Base-by-base conservation (phyloP, 768 basidiomycete species). In the Hortiboletus campestris region DNA sequence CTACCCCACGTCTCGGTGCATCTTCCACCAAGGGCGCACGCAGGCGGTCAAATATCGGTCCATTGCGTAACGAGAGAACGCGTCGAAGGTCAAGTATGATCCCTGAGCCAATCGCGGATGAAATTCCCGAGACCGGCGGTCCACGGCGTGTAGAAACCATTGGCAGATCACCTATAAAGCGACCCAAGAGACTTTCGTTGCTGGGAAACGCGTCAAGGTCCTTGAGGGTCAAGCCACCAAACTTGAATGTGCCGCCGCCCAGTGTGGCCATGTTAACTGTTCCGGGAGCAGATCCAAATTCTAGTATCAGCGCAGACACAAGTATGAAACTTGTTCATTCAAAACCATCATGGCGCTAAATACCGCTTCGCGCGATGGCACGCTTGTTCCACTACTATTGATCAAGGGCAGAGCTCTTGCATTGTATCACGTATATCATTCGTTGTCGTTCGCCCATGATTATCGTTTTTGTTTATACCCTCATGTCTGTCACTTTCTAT, bases 81-180 rank as follows among this genome's bases (percentile, higher is more conserved):
- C 76, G 89, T 56, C 77, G 91, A 55, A 80, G 91, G 54, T 91
- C 91, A 38, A 94, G 91, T 65, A 72, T 91, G 76, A 89, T 93
- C 57, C 86, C 86, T n/a, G 82, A 84, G 58, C 78, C 79, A n/a
- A 73, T 67, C 41, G 67, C 66, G 25, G 74, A 69, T 34, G 80
- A 80, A 25, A 64, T 66, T 8, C 35, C 51, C 16, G 63, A 75
- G 56, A 67, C 61, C 35, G 49, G 49, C 17, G 74, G 73, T 28
- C 61, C 74, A 62, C 65, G 82, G 57, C 72, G 85, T 25, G 71
- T 80, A 11, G 64, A 80, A 48, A 40, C 77, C 36, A 67, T 72
- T 40, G 63, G 67, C 6, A 67, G 69, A 56, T 86, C 84, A 58
- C 86, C 86, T 38, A 78, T 76, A 55, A 88, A 86, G 69, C 77